Evolutionary conservation across 1,139 yeast genomes (phyloP), one percentile per base, ranked within the genome.

Genomic region (Kluyveromyces marxianus): DNA sequence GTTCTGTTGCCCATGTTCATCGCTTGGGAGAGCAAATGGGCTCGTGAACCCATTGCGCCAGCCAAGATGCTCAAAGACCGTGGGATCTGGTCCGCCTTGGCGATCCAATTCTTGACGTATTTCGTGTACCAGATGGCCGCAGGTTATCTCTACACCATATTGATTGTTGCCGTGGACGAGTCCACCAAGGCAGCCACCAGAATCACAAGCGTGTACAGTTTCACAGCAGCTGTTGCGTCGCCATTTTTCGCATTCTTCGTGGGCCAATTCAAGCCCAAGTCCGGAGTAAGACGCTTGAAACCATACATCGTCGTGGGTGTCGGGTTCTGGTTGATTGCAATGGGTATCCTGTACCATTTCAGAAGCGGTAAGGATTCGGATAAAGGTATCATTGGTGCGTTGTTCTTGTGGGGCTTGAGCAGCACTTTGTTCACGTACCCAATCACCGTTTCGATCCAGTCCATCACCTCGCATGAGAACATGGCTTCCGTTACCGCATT

Each of bases 391-490:
- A 78, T 82, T 59, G 88, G 84, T 26, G 75, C 80, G 25, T 70
- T 77, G 51, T 75, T 81, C 57, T 63, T 80, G 30, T 67, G 81
- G 65, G 89, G 89, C 59, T 70, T 82, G 47, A 88, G 86, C 52
- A 83, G 85, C 40, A 84, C 85, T 10, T 71, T 81, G 65, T 79
- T 80, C 67, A 76, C 85, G 25, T 81, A 79, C 57, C 75, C 83
- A 29, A 72, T 80, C 21, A 83, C 78, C 56, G 81, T 79, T 4
- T 75, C 83, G 25, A 72, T 81, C 50, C 79, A 78, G 53, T 64
- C 84, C 1, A 71, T 74, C 48, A 76, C 83, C 32, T 72, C 74
- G 49, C 83, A 77, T 59, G 81, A 78, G 57, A 68, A 76, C 63
- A 75, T 79, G 77, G 81, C 83, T 14, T 68, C 76, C 39, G 74